phyloP scores from a whole-genome alignment of 148 eudicot species.

The Cornus kousa region DNA sequence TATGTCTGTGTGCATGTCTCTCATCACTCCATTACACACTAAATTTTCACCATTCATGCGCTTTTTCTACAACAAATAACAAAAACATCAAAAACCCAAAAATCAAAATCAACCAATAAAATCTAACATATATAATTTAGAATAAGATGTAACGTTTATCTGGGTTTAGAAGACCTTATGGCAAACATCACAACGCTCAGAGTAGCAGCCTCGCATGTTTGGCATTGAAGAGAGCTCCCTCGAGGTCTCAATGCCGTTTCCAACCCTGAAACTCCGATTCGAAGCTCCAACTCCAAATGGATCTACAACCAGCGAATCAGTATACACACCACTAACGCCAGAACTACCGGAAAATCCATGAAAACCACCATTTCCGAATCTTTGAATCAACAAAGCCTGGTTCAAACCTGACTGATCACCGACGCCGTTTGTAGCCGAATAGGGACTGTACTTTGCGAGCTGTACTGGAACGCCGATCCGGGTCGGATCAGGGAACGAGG shows the following conservation, averaged over 20 bases:
- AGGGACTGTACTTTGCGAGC: background rate
- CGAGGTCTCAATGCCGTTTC: constrained; percentile 21
- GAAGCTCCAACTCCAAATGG: constrained; percentile 13
- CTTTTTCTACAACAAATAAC: constrained; percentile 21
- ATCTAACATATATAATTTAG: background rate
- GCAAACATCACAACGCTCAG: constrained; percentile 11
- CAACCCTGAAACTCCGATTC: constrained; percentile 8
- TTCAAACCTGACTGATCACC: constrained; percentile 6
- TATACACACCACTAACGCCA: background rate
- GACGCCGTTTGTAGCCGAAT: background rate
- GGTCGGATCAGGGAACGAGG: background rate
- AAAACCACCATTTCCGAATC: constrained; percentile 11
- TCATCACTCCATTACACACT: constrained; percentile 2
- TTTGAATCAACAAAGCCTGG: constrained; percentile 10
- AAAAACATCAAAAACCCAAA: background rate
- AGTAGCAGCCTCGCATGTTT: constrained; percentile 19
- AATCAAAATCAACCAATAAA: background rate
- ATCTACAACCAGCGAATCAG: background rate
- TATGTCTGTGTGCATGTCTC: background rate
- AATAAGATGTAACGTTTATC: background rate
- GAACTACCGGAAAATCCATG: background rate
- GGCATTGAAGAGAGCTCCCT: constrained; percentile 64
- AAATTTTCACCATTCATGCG: constrained; percentile 18
- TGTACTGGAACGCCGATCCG: constrained; percentile 18
- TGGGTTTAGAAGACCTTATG: constrained; percentile 19